Evolutionary conservation across 108 stramenopile species (phyloP), one percentile per base, ranked within the genome.

Genomic region (Stephanodiscus triporus): DNA sequence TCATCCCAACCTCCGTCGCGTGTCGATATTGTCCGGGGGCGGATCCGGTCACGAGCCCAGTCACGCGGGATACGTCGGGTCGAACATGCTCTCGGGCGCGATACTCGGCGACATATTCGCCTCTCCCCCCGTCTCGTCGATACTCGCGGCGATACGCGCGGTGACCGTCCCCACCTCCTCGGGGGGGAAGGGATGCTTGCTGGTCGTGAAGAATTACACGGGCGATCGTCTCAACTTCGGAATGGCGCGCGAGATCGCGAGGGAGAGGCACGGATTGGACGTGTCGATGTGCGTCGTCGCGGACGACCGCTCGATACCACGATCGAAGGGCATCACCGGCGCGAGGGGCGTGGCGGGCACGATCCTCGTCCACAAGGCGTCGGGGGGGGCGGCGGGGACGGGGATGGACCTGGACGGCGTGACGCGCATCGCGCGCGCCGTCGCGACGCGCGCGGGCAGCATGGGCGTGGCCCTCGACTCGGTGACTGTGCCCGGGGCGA

Each of bases 191-290:
- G 93, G 96, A 32, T 94, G 94, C 63, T 70, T 99, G 29, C 73
- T 99, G 45, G 81, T 99, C 42, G 95, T 99, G 38, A 99, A 98
- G 91, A 98, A 98, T 86, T 99, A 99, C 85, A 99, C 98, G 1
- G 97, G 97, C 17, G 99, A 99, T 83, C 89, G 97, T 29, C 84
- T 99, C 37, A 98, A 99, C 80, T 99, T 99, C 75, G 98, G 97
- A 22, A 95, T 98, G 90, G 99, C 99, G 16, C 87, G 91, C 40
- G 96, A 97, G 81, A 75, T 80, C 43, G 98, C 96, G 58, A 80
- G 67, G 59, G 73, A 86, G 59, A 62, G 77, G 17, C 82, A 94
- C 67, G 94, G 95, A 0, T 75, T 88, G 54, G 32, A 63, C 14
- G 88, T 87, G 2, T 70, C 73, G 63, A 96, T 97, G 91, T 94